Evolutionary conservation across 2,329 filamentous ascomycete species (phyloP).

Genomic region (Cladosporium colombiae): DNA sequence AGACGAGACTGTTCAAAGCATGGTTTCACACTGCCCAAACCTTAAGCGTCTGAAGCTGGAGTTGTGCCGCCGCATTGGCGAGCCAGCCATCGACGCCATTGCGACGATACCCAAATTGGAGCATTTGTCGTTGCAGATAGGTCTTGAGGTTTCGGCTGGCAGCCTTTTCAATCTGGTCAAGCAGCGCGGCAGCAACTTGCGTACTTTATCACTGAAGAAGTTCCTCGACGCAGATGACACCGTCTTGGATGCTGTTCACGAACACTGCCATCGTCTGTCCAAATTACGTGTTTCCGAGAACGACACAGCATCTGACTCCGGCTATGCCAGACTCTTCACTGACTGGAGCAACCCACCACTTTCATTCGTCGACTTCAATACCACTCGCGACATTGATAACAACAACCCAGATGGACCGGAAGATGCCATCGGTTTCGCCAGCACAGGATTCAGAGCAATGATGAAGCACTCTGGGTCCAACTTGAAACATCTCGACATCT

Average conservation of each 20-base stretch:
- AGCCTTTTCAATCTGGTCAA: conserved; percentile 63
- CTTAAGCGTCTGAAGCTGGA: conserved; percentile 76
- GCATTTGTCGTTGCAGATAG: conserved; percentile 73
- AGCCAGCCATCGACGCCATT: conserved; percentile 66
- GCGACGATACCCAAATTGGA: conserved; percentile 62
- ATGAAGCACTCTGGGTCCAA: conserved; percentile 77
- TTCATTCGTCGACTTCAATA: conserved; percentile 70
- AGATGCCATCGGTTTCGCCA: conserved; percentile 70
- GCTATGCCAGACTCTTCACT: conserved; percentile 71
- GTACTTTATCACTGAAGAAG: conserved; percentile 73
- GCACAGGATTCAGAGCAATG: conserved; percentile 72
- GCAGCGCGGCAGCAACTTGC: conserved; percentile 64
- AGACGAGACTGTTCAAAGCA: conserved; percentile 64
- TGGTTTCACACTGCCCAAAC: conserved; percentile 66
- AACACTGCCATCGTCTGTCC: conserved; percentile 64
- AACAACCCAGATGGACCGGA: conserved; percentile 64
- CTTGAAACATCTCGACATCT: conserved; percentile 71
- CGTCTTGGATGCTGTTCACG: conserved; percentile 70
- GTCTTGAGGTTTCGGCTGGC: conserved; percentile 57
- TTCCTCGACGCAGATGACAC: conserved; percentile 68
- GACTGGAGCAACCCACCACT: conserved; percentile 75
- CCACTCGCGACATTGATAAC: conserved; percentile 76
- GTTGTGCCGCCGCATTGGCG: conserved; percentile 73
- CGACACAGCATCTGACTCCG: conserved; percentile 71
- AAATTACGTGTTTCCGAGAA: conserved; percentile 85